These are phyloP conservation scores for Dianthus caryophyllus DNA, from an alignment of 148 eudicot genomes.

Conservation along the genomic window DNA sequence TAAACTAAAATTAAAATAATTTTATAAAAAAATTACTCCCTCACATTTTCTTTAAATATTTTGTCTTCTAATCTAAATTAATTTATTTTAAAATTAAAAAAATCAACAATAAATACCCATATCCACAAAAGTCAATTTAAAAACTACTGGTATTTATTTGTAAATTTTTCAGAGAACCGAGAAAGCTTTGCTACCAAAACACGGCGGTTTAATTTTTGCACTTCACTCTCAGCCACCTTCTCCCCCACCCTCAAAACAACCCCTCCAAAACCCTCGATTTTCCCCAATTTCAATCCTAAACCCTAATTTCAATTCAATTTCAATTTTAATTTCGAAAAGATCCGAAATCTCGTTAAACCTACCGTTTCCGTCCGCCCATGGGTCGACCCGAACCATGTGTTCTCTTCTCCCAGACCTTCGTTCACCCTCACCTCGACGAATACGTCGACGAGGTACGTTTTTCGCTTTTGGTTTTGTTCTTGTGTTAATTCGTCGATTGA, in stretches of 20 bases:
- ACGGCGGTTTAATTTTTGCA: no score
- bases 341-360: conserved; percentile 2
- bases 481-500: background rate
- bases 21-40: no score
- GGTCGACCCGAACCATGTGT: conserved; percentile 94
- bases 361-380: conserved; percentile 31
- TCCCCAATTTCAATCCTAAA: background rate
- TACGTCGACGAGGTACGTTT: conserved; percentile 79
- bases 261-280: background rate
- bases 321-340: background rate
- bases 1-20: no score
- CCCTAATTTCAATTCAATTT: background rate
- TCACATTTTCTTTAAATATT: no score
- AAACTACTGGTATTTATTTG: no score
- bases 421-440: conserved; percentile 85
- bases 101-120: no score
- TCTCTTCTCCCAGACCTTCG: conserved; percentile 87
- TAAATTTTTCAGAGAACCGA: no score
- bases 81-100: no score
- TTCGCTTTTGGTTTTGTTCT: background rate
- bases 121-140: no score
- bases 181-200: no score
- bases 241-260: background rate
- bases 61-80: no score
- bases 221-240: no score